Evolutionary conservation across 768 basidiomycete genomes (phyloP), one percentile per base, ranked within the genome.

Genomic region (Sarcodon sp.): DNA sequence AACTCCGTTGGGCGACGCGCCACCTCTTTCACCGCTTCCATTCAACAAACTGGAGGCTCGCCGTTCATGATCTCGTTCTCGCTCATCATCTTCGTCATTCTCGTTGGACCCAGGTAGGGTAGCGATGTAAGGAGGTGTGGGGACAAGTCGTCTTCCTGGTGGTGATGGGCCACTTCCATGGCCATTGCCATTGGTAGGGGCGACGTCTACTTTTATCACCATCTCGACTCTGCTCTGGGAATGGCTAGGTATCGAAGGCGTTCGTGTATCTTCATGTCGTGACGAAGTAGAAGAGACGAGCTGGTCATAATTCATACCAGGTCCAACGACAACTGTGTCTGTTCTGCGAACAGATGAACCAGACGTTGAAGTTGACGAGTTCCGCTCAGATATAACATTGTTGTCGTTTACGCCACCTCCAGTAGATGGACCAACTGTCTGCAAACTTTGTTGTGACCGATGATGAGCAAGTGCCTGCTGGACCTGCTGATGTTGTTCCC

Each of bases 81-180:
- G 21, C 21, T 27, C 21, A 4, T 27, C 21, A 27, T 27, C 21
- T 27, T 27, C 39, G 39, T 13, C 13, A 11, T 15, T 31, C 35
- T 49, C 51, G 46, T 51, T 54, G 21, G 56, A 53, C 15, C 50
- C 52, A 1, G 56, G 57, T 6, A 58, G 53, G 11, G 58, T 58
- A 6, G 57, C 55, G 49, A 59, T 59, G 16, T 55, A 27, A 27
- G 21, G 21, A 27, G 21, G 21, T 27, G 21, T 27, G 4, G 21
- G 21, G 21, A 27, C 21, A 27, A 27, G 21, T 27, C 21, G 21
- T 27, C 21, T 27, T 27, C 21, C 21, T 27, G 21, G 21, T 4
- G 21, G 21, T 27, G 21, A 27, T 27, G 21, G 21, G 21, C 21
- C 21, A 27, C 21, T 27, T 27, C 21, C 21, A 27, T 27, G 21